Base-by-base conservation (phyloP, 2,329 filamentous ascomycete genomes). In the Fusarium sterilihyphosum region DNA sequence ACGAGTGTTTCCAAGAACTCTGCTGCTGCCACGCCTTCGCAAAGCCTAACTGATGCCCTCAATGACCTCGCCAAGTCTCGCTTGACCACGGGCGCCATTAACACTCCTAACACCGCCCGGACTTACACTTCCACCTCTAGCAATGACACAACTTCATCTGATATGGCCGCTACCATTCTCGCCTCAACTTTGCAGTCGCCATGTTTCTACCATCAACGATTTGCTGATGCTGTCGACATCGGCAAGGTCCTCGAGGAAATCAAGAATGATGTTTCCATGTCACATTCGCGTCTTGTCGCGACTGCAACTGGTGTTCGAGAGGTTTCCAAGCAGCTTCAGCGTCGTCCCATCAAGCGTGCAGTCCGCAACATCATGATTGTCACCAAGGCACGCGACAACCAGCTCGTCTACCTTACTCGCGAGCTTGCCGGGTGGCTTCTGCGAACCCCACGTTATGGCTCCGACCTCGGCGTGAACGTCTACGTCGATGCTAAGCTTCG, bases 341-440 rank as follows among this genome's bases (percentile, higher is more conserved):
- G 96, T 64, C 91, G 94, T 46, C 96, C 96, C 29, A 94, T 98
- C 83, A 96, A 94, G 84, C 92, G 95, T 75, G 95, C 95, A 17
- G 95, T 99, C 53, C 91, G 91, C 80, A 98, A 94, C 81, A 90
- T 99, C 79, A 98, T 99, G 96, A 98, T 99, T 79, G 94, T 99
- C 74, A 99, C 96, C 71, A 99, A 98, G 84, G 96, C 96, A 29
- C 91, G 96, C 73, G 96, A 99, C 84, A 98, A 99, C 80, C 91
- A 94, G 77, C 88, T 99, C 22, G 96, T 99, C 40, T 90, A 93
- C 76, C 87, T 98, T 76, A 99, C 96, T 4, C 90, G 94, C 67
- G 95, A 99, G 81, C 86, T 99, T 67, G 88, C 96, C 17, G 90
- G 92, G 76, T 99, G 96, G 94, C 88, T 99, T 40, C 89, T 99